Conservation (phyloP, 2,329 filamentous ascomycete species). For the Blastomyces parvus region DNA sequence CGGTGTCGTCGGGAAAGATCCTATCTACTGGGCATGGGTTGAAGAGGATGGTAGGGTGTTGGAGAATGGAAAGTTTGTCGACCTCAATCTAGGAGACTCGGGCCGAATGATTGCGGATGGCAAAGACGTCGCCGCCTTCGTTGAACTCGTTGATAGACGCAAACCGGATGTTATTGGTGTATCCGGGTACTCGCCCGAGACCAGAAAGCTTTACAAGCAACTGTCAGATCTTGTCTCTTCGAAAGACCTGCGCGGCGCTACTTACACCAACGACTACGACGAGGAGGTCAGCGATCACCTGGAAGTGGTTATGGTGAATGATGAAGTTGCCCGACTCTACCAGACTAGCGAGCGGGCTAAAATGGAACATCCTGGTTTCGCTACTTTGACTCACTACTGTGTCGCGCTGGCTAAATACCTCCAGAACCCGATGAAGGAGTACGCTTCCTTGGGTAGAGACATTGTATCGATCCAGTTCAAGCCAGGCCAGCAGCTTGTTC, state of each 20-base stretch:
- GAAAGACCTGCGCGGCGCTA: slow-evolving; percentile 64
- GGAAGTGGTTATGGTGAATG: slow-evolving; percentile 86
- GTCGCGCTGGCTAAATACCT: slow-evolving; percentile 82
- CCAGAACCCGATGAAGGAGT: slow-evolving; percentile 93
- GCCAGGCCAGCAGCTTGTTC: slow-evolving; percentile 76
- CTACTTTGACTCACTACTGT: slow-evolving; percentile 76
- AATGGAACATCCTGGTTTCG: slow-evolving; percentile 70
- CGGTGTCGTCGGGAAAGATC: slow-evolving; percentile 63
- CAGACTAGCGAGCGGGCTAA: slow-evolving; percentile 76
- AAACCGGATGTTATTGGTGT: slow-evolving; percentile 85
- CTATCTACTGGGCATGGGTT: slow-evolving; percentile 82
- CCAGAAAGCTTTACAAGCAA: slow-evolving; percentile 71
- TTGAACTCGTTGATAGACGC: slow-evolving; percentile 67
- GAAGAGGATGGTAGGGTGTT: slow-evolving; percentile 84
- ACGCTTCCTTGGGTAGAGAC: slow-evolving; percentile 83
- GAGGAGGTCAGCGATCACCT: slow-evolving; percentile 69
- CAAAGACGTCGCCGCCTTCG: slow-evolving; percentile 58
- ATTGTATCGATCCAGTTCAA: slow-evolving; percentile 81
- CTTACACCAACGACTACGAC: slow-evolving; percentile 75
- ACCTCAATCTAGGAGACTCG: slow-evolving; percentile 58
- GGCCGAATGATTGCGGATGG: slow-evolving; percentile 59
- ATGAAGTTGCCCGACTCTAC: slow-evolving; percentile 94
- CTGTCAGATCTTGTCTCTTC: slow-evolving; percentile 68
- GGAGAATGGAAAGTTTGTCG: slow-evolving; percentile 79
- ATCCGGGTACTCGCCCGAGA: slow-evolving; percentile 80